phyloP scores from a whole-genome alignment of 2,329 filamentous ascomycete species.

The Pseudocercospora eumusae region DNA sequence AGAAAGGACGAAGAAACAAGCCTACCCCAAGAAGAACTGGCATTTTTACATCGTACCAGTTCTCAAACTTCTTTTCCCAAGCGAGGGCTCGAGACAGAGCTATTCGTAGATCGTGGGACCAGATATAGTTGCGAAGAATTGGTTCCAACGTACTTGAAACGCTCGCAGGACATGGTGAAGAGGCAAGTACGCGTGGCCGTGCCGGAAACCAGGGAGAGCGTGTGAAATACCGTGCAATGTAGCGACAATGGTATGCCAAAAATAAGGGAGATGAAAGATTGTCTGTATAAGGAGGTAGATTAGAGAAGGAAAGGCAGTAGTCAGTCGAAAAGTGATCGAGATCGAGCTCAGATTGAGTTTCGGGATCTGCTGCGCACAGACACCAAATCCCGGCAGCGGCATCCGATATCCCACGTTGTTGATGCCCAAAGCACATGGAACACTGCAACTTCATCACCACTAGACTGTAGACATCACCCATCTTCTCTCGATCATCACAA shows the following conservation, averaged over 20 bases:
- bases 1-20: neutral
- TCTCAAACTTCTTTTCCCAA: neutral
- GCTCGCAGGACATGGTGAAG: neutral
- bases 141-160: slow-evolving; percentile 10
- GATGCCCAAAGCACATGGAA: neutral
- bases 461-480: neutral
- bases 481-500: slow-evolving; percentile 16
- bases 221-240: too few species aligned
- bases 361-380: neutral
- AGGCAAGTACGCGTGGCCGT: neutral
- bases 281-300: neutral
- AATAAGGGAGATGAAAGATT: too few species aligned
- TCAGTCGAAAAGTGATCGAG: too few species aligned
- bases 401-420: neutral
- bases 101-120: slow-evolving; percentile 4
- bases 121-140: neutral
- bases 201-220: too few species aligned
- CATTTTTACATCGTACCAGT: neutral
- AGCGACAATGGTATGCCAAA: too few species aligned
- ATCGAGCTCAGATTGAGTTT: neutral
- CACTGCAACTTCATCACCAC: neutral
- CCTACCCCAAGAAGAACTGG: neutral
- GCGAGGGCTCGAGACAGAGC: slow-evolving; percentile 2
- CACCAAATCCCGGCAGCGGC: neutral
- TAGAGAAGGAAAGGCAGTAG: neutral